Conservation (phyloP, 208 protist species). For the Wallacemonas collosoma region DNA sequence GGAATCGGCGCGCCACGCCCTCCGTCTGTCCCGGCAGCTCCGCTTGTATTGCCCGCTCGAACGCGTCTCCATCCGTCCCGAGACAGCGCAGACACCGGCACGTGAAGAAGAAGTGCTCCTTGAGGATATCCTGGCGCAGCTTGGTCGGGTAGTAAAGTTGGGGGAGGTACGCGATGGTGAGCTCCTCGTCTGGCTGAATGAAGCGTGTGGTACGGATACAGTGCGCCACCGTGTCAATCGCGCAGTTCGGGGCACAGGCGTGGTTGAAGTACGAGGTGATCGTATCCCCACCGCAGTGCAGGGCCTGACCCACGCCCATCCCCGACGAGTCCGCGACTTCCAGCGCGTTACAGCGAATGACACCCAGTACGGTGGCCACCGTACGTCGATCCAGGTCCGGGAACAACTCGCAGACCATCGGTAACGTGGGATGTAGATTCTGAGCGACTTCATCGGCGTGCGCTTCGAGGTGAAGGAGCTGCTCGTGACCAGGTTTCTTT, state of each 20-base stretch:
- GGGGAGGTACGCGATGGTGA: conserved; percentile 85
- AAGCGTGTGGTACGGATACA: conserved; percentile 68
- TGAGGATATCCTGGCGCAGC: conserved; percentile 63
- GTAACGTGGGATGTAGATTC: conserved; percentile 47
- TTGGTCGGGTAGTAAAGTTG: conserved; percentile 83
- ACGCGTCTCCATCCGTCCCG: conserved; percentile 15
- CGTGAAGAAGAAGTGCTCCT: conserved; percentile 71
- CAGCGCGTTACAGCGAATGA: conserved; percentile 82
- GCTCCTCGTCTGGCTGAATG: conserved; percentile 62
- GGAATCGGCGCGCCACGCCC: conserved; percentile 48
- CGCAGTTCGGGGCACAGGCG: conserved; percentile 83
- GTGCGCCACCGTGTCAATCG: conserved; percentile 42
- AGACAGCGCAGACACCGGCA: conserved; percentile 74
- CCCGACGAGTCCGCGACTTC: conserved; percentile 63
- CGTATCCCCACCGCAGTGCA: conserved; percentile 40
- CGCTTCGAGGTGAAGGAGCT: conserved; percentile 45
- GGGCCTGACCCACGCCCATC: conserved; percentile 75
- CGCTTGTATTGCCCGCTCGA: conserved; percentile 23
- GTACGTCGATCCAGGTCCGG: conserved; percentile 25
- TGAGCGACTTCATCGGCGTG: conserved; percentile 70
- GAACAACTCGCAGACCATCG: conserved; percentile 51
- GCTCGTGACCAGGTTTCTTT: conserved; percentile 40
- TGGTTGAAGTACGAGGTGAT: conserved; percentile 85
- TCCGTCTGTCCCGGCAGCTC: conserved; percentile 23
- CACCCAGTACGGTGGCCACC: conserved; percentile 56